Base-by-base conservation (phyloP, 163 green algal genomes). In the Volvox carteri region DNA sequence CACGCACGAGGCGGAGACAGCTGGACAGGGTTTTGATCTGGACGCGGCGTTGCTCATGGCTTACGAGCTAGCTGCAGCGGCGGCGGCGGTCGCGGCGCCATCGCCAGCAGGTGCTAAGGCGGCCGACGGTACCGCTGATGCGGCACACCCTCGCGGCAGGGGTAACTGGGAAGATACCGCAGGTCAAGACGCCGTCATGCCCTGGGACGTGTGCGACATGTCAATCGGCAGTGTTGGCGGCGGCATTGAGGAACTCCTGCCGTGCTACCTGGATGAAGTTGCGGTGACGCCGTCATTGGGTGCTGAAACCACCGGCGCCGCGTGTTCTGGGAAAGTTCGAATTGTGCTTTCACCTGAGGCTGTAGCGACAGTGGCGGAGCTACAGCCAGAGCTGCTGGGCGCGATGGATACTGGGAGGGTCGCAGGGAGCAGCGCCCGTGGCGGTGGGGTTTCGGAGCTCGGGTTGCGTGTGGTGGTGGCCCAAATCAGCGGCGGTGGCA, bases 11-110 rank as follows among this genome's bases (percentile, higher is more conserved):
- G n/a, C n/a, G n/a, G n/a, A n/a, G n/a, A n/a, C n/a, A n/a, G n/a
- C 65, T 5, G 65, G 65, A 44, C 46, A 11, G 6, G 30, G 65
- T 21, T 33, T 35, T 3, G 30, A 46, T 46, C 70, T 78, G 42
- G 14, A 56, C 19, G 11, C 9, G 39, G 70, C 28, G 8, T 11
- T 80, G 73, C 23, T 42, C 8, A 25, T 4, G 42, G 73, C 44
- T 23, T 80, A 80, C 42, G 73, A 80, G 44, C 73, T 37, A 41
- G 62, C 62, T 74, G 67, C 67, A 76, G 33, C 33, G 67, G 67
- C 67, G 3, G 14, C 6, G 58, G 16, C 58, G 19, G 58, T 19
- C 16, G 18, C 11, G 60, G 48, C 48, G 48, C 11, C 48, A n/a
- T n/a, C n/a, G n/a, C n/a, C n/a, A n/a, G n/a, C n/a, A n/a, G n/a